Conservation (phyloP, 2,329 filamentous ascomycete genomes). For the Sclerotinia borealis region DNA sequence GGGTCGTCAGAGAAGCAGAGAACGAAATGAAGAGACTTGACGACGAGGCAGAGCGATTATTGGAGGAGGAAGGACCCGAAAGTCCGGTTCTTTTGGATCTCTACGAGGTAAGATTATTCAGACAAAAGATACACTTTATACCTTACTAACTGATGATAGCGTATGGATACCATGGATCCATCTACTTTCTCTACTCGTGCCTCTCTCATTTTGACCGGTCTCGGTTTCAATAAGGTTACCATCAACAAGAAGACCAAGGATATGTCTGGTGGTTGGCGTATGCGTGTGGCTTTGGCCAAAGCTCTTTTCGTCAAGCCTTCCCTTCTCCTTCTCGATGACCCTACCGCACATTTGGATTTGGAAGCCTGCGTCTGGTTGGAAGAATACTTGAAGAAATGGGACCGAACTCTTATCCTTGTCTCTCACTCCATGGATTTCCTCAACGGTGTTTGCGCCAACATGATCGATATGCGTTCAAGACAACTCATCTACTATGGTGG, state of each 20-base stretch:
- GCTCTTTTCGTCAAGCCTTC: conserved; percentile 98
- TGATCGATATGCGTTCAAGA: conserved; percentile 95
- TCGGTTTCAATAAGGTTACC: conserved; percentile 97
- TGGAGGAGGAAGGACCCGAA: conserved; percentile 90
- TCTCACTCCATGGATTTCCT: conserved; percentile 99
- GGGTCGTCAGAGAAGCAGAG: conserved; percentile 94
- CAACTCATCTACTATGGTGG: conserved; percentile 95
- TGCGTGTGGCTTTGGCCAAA: conserved; percentile 97
- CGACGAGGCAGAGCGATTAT: conserved; percentile 77
- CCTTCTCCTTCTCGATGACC: conserved; percentile 91
- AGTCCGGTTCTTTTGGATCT: conserved; percentile 85
- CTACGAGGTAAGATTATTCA: conserved; percentile 69
- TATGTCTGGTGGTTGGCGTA: conserved; percentile 99
- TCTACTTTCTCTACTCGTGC: conserved; percentile 94
- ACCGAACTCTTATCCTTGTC: conserved; percentile 90
- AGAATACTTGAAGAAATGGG: conserved; percentile 99
- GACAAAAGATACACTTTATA: background rate
- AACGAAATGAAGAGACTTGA: conserved; percentile 88
- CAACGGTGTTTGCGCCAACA: conserved; percentile 96
- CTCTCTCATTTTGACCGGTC: conserved; percentile 93
- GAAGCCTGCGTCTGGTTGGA: conserved; percentile 99
- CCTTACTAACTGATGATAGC: conserved; percentile 46
- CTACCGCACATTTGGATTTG: conserved; percentile 97
- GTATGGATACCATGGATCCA: conserved; percentile 98
- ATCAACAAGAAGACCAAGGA: conserved; percentile 99